These are phyloP conservation scores for Leccinum boreale DNA, from an alignment of 768 basidiomycete species.

Conservation along the genomic window DNA sequence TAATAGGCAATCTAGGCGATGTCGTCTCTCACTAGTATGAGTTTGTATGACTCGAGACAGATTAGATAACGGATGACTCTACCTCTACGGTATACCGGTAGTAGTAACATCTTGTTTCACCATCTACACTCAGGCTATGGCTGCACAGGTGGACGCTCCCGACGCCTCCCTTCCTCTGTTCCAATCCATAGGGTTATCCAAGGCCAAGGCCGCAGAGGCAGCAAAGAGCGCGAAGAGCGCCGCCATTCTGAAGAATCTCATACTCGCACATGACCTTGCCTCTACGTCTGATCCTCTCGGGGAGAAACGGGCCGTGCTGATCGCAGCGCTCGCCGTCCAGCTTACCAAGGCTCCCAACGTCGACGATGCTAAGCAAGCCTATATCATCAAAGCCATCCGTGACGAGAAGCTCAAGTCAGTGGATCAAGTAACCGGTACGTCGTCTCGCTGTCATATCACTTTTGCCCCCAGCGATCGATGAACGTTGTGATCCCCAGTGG, in stretches of 20 bases:
- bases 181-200: conserved; percentile 71
- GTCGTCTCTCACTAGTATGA: conserved; percentile 23
- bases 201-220: conserved; percentile 78
- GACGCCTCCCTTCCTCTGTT: conserved; percentile 44
- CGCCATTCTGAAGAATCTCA: conserved; percentile 61
- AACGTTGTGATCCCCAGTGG: conserved; percentile 30
- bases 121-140: conserved; percentile 7
- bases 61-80: conserved; percentile 26
- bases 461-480: background rate
- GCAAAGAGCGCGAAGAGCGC: conserved; percentile 80
- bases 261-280: conserved; percentile 51
- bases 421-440: conserved; percentile 85
- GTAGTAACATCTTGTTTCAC: background rate
- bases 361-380: conserved; percentile 52
- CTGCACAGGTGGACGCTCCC: conserved; percentile 9
- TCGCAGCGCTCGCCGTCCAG: conserved; percentile 64
- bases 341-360: conserved; percentile 54
- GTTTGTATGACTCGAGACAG: background rate
- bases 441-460: background rate
- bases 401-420: conserved; percentile 69
- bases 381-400: conserved; percentile 65
- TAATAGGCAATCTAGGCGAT: conserved; percentile 21
- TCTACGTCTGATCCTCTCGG: conserved; percentile 44
- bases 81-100: too few relatives aligned
- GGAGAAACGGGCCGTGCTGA: conserved; percentile 72